Evolutionary conservation across 257 asterid genomes (phyloP).

Genomic region (Paraleonurus japonicus): DNA sequence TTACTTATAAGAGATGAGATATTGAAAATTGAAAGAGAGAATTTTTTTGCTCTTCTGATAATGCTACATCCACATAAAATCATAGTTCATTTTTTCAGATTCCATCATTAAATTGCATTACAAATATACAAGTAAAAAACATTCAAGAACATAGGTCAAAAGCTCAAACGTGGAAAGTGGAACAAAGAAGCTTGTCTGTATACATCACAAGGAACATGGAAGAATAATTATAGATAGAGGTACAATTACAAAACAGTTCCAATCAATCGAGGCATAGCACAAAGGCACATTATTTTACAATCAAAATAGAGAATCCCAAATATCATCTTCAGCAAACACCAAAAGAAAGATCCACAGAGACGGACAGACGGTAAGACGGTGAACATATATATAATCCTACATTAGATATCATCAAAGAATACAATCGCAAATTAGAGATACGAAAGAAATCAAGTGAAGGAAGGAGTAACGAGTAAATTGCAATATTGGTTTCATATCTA

Average conservation of each 20-base stretch:
- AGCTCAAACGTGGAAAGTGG: not conserved
- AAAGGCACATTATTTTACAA: not conserved
- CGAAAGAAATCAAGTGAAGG: not conserved
- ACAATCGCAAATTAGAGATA: not conserved
- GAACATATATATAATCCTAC: not conserved
- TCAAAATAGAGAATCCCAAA: not conserved
- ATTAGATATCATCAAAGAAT: not conserved
- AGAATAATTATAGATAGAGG: not conserved
- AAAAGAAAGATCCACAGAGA: not conserved
- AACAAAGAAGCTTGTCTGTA: not conserved
- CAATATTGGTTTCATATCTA: not conserved
- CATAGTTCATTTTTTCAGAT: not conserved
- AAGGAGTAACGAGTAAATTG: not conserved
- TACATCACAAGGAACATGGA: not conserved
- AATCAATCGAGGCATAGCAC: not conserved
- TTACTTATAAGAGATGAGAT: no score
- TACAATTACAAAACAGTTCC: not conserved
- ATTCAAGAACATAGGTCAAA: not conserved
- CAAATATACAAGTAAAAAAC: not conserved
- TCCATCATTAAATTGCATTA: no score
- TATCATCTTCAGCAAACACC: not conserved
- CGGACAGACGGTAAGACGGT: not conserved
- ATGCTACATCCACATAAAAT: not conserved
- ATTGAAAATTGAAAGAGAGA: no score
- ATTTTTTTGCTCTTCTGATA: not conserved